These are phyloP conservation scores for Hibiscus trionum DNA, from an alignment of 345 rosid species.

Conservation along the genomic window DNA sequence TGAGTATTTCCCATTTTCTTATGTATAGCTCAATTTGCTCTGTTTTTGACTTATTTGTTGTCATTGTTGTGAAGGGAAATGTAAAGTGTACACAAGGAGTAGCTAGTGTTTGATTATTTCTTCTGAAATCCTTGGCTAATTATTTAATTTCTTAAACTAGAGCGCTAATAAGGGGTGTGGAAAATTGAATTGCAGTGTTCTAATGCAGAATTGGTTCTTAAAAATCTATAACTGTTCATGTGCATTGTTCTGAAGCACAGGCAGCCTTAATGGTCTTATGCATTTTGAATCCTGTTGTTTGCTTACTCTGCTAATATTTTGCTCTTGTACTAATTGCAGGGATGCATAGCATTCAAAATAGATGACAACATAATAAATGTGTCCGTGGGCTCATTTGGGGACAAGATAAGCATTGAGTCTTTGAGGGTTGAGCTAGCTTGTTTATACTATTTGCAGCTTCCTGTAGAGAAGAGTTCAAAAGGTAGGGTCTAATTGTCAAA, in stretches of 20 bases:
- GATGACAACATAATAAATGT: constrained; percentile 36
- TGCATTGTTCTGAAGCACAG: not conserved
- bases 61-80: not conserved
- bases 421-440: constrained; percentile 79
- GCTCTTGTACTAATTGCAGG: constrained; percentile 40
- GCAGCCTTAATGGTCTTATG: not conserved
- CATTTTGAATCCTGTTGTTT: not conserved
- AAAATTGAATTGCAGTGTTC: not conserved
- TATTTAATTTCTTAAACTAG: not conserved
- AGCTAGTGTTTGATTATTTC: constrained; percentile 1
- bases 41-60: not conserved
- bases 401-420: constrained; percentile 39
- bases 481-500: constrained; percentile 34
- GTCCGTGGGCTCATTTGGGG: constrained; percentile 34
- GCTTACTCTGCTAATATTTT: constrained; percentile 7
- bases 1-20: constrained; percentile 18
- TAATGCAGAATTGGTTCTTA: not conserved
- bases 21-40: not conserved
- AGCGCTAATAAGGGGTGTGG: not conserved
- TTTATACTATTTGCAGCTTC: constrained; percentile 69
- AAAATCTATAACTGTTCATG: not conserved
- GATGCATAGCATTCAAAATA: constrained; percentile 44
- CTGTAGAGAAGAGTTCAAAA: constrained; percentile 63
- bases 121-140: constrained; percentile 6
- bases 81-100: not conserved